These are phyloP conservation scores for Epichloe sp. DNA, from an alignment of 2,329 filamentous ascomycete genomes.

Conservation along the genomic window DNA sequence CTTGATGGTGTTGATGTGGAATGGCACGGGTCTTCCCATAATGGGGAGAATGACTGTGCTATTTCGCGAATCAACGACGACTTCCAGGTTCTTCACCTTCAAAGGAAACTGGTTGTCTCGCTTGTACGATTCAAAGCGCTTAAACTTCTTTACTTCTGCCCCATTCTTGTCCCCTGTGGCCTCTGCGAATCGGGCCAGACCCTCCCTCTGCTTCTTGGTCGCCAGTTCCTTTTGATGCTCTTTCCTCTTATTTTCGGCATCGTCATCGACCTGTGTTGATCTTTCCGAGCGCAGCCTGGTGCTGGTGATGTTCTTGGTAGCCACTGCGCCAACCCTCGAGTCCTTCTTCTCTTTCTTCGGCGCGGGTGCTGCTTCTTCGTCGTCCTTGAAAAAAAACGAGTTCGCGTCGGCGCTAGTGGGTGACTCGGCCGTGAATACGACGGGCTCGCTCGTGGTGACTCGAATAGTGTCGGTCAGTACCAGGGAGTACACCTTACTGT, in stretches of 20 bases:
- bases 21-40: constrained; percentile 93
- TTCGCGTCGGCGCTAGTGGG: constrained; percentile 84
- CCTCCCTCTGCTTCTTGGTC: constrained; percentile 78
- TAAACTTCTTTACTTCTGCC: constrained; percentile 94
- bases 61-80: constrained; percentile 85
- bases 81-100: constrained; percentile 71
- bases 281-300: constrained; percentile 86
- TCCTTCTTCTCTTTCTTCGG: constrained; percentile 90
- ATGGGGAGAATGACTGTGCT: constrained; percentile 85
- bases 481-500: constrained; percentile 79
- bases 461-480: constrained; percentile 88
- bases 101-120: constrained; percentile 85
- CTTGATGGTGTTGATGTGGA: constrained; percentile 97
- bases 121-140: constrained; percentile 98
- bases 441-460: constrained; percentile 63
- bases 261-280: constrained; percentile 76
- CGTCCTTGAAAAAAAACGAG: constrained; percentile 99
- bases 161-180: constrained; percentile 76
- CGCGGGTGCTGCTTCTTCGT: constrained; percentile 72
- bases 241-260: constrained; percentile 72
- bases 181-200: constrained; percentile 73
- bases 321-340: constrained; percentile 69
- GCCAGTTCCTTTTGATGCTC: constrained; percentile 88
- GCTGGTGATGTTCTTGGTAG: constrained; percentile 89
- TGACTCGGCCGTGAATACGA: constrained; percentile 88